These are phyloP conservation scores for Marsdenia floribunda DNA, from an alignment of 257 asterid species.

Conservation along the genomic window DNA sequence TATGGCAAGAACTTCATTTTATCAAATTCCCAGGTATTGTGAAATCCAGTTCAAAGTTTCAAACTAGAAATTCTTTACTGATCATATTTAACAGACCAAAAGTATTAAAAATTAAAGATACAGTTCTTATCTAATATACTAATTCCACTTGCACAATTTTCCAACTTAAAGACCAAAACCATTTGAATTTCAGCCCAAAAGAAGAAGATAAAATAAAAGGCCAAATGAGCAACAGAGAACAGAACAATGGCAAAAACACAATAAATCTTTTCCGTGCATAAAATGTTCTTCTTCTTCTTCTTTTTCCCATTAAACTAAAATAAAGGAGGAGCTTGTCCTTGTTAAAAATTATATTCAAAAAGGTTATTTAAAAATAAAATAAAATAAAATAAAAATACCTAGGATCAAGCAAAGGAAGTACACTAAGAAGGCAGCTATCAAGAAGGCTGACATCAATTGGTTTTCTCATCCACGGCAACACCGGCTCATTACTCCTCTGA, in stretches of 20 bases:
- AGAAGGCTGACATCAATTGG: constrained; percentile 52
- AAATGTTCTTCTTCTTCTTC: not conserved
- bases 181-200: not conserved
- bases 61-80: not conserved
- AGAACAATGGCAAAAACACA: not conserved
- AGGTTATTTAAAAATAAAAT: not conserved
- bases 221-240: not conserved
- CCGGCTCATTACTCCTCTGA: constrained; percentile 30
- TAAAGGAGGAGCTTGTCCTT: not conserved
- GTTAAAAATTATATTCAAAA: not conserved
- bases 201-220: not conserved
- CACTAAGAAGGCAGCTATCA: constrained; percentile 41
- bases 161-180: not conserved
- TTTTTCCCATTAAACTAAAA: too few species aligned
- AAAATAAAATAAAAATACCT: constrained; percentile 33
- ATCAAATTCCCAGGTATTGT: not conserved
- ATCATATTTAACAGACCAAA: not conserved
- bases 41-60: not conserved
- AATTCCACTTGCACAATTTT: not conserved
- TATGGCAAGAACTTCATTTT: not conserved
- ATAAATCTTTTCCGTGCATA: not conserved
- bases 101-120: not conserved
- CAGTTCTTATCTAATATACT: not conserved
- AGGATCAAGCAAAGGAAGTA: constrained; percentile 58
- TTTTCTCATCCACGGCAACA: constrained; percentile 86